phyloP scores from a whole-genome alignment of 2,329 filamentous ascomycete species.

The Eurotiales sp. region DNA sequence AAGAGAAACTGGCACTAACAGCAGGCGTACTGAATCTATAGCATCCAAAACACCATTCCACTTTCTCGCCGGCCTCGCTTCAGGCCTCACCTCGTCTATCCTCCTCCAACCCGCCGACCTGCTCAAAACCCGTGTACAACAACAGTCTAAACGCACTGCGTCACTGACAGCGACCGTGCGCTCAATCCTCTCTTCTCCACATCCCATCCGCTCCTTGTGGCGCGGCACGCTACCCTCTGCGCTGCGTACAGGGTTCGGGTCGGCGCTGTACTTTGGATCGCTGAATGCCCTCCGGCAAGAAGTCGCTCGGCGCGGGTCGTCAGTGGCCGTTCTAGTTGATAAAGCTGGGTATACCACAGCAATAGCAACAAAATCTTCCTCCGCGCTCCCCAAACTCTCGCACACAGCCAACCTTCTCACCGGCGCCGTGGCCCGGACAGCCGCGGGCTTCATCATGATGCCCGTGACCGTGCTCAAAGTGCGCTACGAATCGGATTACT shows the following conservation, averaged over 20 bases:
- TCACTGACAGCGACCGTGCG: constrained; percentile 67
- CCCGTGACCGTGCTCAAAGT: constrained; percentile 96
- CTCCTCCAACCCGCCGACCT: constrained; percentile 93
- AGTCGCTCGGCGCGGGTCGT: constrained; percentile 45
- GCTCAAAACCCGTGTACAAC: constrained; percentile 93
- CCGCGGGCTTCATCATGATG: constrained; percentile 89
- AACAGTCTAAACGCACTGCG: constrained; percentile 69
- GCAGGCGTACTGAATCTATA: too few species aligned
- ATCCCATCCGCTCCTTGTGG: constrained; percentile 75
- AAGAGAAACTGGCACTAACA: not conserved
- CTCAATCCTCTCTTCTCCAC: constrained; percentile 62
- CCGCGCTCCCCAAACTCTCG: constrained; percentile 74
- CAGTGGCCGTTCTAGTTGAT: constrained; percentile 34
- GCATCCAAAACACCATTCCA: constrained; percentile 61
- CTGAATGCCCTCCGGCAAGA: constrained; percentile 78
- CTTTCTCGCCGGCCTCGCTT: constrained; percentile 82
- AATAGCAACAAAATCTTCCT: constrained; percentile 50
- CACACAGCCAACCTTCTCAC: constrained; percentile 82
- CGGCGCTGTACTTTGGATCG: constrained; percentile 87
- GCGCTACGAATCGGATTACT: constrained; percentile 85
- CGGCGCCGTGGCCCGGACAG: constrained; percentile 76
- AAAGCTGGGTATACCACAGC: constrained; percentile 9
- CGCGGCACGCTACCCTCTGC: constrained; percentile 87
- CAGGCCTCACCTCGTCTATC: constrained; percentile 81
- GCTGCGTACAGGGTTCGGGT: constrained; percentile 88